Evolutionary conservation across 345 rosid genomes (phyloP).

Genomic region (Eucalyptus cloeziana): DNA sequence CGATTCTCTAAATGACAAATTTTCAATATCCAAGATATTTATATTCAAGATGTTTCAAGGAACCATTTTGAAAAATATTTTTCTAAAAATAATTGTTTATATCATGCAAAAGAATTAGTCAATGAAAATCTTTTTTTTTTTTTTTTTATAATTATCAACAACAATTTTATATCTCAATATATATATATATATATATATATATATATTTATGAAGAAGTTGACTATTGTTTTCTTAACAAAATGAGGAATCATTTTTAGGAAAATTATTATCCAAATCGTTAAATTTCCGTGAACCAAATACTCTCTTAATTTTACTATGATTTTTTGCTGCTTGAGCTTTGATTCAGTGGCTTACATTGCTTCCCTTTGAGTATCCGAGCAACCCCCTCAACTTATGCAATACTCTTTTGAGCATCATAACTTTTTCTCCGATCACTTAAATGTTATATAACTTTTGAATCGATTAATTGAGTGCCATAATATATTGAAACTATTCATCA

Average conservation of each 20-base stretch:
- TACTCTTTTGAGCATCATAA: too few species aligned
- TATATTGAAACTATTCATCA: too few species aligned
- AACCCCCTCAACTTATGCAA: too few species aligned
- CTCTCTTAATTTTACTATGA: neutral
- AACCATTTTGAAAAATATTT: neutral
- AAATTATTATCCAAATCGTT: neutral
- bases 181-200: too few species aligned
- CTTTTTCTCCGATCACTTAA: too few species aligned
- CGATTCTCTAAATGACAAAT: conserved; percentile 2
- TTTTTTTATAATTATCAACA: neutral
- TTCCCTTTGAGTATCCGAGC: neutral
- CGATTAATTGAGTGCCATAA: fast-evolving
- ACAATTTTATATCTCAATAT: neutral
- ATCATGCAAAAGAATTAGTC: neutral
- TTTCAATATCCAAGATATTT: neutral
- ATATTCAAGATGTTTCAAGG: neutral
- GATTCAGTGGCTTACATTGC: neutral
- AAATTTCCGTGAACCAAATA: neutral
- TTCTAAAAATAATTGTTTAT: neutral
- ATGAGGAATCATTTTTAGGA: neutral
- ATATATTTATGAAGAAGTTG: too few species aligned
- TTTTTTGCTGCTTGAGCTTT: neutral
- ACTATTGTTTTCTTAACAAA: neutral
- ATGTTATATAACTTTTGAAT: too few species aligned
- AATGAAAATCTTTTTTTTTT: too few species aligned